Evolutionary conservation across 1,284 basidiomycete genomes (phyloP).

Genomic region (Rhodotorula mucilaginosa): DNA sequence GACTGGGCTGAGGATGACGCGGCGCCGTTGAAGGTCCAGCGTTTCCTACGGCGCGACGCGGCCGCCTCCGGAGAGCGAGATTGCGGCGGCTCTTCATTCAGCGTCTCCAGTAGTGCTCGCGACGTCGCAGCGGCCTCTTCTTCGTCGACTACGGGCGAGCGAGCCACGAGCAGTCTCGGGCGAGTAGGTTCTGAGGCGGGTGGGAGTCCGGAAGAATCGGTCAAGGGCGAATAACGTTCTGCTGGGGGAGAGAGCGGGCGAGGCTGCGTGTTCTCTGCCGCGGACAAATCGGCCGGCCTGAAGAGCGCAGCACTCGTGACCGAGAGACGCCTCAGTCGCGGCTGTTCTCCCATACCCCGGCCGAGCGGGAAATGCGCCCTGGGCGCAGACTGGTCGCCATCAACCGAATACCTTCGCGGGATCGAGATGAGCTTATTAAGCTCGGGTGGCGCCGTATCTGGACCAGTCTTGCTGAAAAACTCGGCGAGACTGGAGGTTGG

Average conservation of each 20-base stretch:
- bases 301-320: no score
- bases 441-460: constrained; percentile 12
- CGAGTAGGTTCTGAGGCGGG: no score
- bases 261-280: no score
- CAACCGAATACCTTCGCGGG: neutral
- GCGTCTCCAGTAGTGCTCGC: constrained; percentile 1
- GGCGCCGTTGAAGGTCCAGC: constrained; percentile 33
- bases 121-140: neutral
- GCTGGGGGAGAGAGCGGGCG: no score
- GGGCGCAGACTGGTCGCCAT: no score
- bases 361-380: no score
- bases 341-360: no score
- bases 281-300: no score
- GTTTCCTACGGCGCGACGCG: constrained; percentile 17
- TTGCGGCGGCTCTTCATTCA: neutral
- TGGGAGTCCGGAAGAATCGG: no score
- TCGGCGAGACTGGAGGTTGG: constrained; percentile 24
- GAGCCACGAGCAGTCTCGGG: constrained; percentile 1
- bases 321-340: no score
- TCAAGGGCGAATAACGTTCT: no score
- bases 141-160: neutral
- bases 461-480: constrained; percentile 22
- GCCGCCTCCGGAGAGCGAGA: neutral
- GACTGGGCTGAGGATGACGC: neutral
- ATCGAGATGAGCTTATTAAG: constrained; percentile 6